These are phyloP conservation scores for Aspergillus sparsus DNA, from an alignment of 495 filamentous ascomycete species.

Conservation along the genomic window DNA sequence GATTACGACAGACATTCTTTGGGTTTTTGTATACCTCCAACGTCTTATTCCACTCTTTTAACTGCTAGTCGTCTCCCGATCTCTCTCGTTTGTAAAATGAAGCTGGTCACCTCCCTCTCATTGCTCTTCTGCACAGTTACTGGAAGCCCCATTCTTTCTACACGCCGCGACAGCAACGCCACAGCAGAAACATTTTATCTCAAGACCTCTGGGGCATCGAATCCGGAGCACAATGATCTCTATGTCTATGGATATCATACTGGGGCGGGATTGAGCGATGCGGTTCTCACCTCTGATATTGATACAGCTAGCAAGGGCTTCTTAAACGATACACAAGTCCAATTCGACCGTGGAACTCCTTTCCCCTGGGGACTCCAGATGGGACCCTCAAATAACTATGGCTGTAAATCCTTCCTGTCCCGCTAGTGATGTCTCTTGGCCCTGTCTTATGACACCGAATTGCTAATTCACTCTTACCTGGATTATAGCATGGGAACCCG, in stretches of 20 bases:
- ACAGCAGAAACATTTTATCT: constrained; percentile 39
- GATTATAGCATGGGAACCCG: constrained; percentile 42
- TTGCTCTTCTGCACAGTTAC: constrained; percentile 31
- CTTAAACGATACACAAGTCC: constrained; percentile 45
- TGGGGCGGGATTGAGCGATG: constrained; percentile 49
- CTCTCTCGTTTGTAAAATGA: constrained; percentile 30
- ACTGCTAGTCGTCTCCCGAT: constrained; percentile 1
- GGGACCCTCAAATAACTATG: constrained; percentile 33
- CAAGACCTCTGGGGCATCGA: constrained; percentile 40
- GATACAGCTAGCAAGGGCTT: constrained; percentile 35
- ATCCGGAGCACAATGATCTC: constrained; percentile 41
- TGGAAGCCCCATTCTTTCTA: constrained; percentile 24
- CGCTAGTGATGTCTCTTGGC: background rate
- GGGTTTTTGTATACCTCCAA: constrained; percentile 11
- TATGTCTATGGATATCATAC: constrained; percentile 53
- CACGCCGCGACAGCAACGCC: constrained; percentile 19
- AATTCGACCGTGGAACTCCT: constrained; percentile 36
- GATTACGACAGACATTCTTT: constrained; percentile 10
- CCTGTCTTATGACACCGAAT: background rate
- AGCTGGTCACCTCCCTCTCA: constrained; percentile 35
- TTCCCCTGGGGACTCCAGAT: constrained; percentile 44
- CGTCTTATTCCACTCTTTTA: constrained; percentile 10
- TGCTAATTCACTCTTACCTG: background rate
- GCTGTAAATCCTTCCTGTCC: constrained; percentile 25
- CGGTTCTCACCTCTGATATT: constrained; percentile 35